Percentiles rank a stretch among this genome's conserved stretches.
phyloP scores from a whole-genome alignment of 495 filamentous ascomycete species.

The Clohesyomyces aquaticus region DNA sequence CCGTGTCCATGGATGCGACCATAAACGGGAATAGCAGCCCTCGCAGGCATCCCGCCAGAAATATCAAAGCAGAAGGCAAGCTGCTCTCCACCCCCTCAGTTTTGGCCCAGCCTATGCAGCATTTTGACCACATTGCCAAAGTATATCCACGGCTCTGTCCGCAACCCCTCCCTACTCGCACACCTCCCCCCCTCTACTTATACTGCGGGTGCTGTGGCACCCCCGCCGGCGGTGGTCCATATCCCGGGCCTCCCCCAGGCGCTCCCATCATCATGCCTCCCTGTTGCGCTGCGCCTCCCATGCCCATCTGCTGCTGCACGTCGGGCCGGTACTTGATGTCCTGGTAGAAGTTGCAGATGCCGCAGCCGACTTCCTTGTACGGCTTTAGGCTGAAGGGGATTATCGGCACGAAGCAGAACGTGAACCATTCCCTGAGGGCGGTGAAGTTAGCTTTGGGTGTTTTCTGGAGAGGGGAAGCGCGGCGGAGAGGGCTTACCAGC shows the following conservation, averaged over 20 bases:
- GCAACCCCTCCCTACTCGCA: not conserved
- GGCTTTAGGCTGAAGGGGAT: conserved; percentile 50
- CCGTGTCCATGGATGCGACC: no score
- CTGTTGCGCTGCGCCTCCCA: not conserved
- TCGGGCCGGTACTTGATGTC: conserved; percentile 50
- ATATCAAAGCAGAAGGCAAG: no score
- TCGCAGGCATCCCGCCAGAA: no score
- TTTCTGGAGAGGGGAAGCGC: not conserved
- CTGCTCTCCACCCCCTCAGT: no score
- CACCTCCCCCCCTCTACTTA: conserved; percentile 18
- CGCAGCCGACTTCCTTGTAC: conserved; percentile 47
- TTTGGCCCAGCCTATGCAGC: no score
- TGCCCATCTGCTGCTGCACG: conserved; percentile 45
- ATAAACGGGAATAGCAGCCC: no score
- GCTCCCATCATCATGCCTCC: conserved; percentile 10
- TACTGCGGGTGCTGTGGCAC: conserved; percentile 31
- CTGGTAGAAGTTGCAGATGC: conserved; percentile 51
- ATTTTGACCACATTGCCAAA: not conserved
- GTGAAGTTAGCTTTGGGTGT: not conserved
- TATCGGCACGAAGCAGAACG: conserved; percentile 51
- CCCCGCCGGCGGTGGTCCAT: conserved; percentile 27
- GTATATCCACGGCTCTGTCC: not conserved
- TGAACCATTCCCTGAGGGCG: conserved; percentile 50
- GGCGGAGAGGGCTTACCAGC: conserved; percentile 40
- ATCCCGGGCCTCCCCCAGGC: not conserved